Evolutionary conservation across 2,329 filamentous ascomycete genomes (phyloP).

Genomic region (Neonectria ditissima): DNA sequence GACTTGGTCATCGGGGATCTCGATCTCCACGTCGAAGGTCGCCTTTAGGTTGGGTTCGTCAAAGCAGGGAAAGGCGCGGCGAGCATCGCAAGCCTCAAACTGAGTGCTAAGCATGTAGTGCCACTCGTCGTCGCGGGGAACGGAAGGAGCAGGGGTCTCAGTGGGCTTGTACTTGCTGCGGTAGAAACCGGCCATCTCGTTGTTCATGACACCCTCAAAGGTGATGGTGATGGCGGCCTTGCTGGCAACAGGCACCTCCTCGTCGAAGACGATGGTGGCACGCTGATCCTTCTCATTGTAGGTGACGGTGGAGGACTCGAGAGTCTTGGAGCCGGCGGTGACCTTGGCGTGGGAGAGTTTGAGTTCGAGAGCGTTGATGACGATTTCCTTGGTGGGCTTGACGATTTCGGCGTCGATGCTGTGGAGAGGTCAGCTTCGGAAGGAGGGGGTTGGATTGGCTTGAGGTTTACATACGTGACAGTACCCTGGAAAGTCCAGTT

Average conservation of each 20-base stretch:
- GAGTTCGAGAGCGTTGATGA: slow-evolving; percentile 87
- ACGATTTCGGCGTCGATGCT: slow-evolving; percentile 81
- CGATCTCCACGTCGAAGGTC: slow-evolving; percentile 92
- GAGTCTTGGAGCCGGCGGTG: slow-evolving; percentile 65
- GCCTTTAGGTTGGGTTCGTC: slow-evolving; percentile 98
- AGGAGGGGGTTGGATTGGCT: slow-evolving; percentile 23
- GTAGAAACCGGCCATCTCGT: slow-evolving; percentile 93
- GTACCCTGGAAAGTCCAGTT: slow-evolving; percentile 83
- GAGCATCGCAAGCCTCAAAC: slow-evolving; percentile 96
- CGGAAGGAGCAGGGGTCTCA: slow-evolving; percentile 77
- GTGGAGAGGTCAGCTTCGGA: slow-evolving; percentile 27
- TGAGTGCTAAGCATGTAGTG: slow-evolving; percentile 92
- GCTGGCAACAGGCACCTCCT: slow-evolving; percentile 75
- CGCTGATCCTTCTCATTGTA: slow-evolving; percentile 90
- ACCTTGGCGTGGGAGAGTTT: slow-evolving; percentile 77
- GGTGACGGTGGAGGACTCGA: slow-evolving; percentile 74
- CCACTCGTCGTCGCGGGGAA: slow-evolving; percentile 77
- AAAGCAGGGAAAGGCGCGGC: slow-evolving; percentile 96
- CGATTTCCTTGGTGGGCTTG: slow-evolving; percentile 79
- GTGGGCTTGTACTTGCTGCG: slow-evolving; percentile 92
- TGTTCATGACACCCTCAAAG: slow-evolving; percentile 87
- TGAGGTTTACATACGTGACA: slow-evolving; percentile 64
- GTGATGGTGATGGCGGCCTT: slow-evolving; percentile 76
- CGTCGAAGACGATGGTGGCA: slow-evolving; percentile 79
- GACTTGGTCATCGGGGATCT: slow-evolving; percentile 88